Evolutionary conservation across 2,329 filamentous ascomycete species (phyloP).

Genomic region (Scedosporium minutisporum): DNA sequence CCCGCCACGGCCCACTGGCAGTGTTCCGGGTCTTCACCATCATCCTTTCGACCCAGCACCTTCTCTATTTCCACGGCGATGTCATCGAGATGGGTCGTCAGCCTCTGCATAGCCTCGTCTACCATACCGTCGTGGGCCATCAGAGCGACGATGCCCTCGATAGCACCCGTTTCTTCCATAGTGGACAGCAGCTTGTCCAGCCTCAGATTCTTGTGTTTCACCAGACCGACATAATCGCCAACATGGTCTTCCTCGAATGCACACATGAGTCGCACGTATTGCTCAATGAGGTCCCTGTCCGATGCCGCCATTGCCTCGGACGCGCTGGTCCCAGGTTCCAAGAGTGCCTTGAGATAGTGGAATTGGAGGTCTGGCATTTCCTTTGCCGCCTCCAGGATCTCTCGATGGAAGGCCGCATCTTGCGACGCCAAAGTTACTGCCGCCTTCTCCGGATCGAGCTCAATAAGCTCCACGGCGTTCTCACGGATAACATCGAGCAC

Average conservation of each 20-base stretch:
- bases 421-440: slow-evolving; percentile 55
- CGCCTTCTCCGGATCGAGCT: slow-evolving; percentile 54
- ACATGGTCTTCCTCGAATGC: slow-evolving; percentile 73
- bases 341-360: slow-evolving; percentile 63
- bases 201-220: slow-evolving; percentile 68
- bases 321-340: slow-evolving; percentile 49
- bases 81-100: slow-evolving; percentile 71
- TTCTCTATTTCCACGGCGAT: slow-evolving; percentile 71
- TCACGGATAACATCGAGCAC: slow-evolving; percentile 57
- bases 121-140: slow-evolving; percentile 84
- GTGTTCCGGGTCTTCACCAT: slow-evolving; percentile 42
- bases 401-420: slow-evolving; percentile 55
- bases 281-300: slow-evolving; percentile 60
- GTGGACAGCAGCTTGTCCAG: slow-evolving; percentile 74
- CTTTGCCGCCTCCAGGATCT: slow-evolving; percentile 51
- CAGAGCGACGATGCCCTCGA: slow-evolving; percentile 86
- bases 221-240: slow-evolving; percentile 67
- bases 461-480: slow-evolving; percentile 56
- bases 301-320: slow-evolving; percentile 20
- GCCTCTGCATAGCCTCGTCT: slow-evolving; percentile 70
- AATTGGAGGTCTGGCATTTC: slow-evolving; percentile 59
- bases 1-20: slow-evolving; percentile 60
- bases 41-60: slow-evolving; percentile 52
- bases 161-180: slow-evolving; percentile 80
- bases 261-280: slow-evolving; percentile 88